Evolutionary conservation across 2,329 filamentous ascomycete genomes (phyloP), one percentile per base, ranked within the genome.

Genomic region (Calcarisporium arbuscula): DNA sequence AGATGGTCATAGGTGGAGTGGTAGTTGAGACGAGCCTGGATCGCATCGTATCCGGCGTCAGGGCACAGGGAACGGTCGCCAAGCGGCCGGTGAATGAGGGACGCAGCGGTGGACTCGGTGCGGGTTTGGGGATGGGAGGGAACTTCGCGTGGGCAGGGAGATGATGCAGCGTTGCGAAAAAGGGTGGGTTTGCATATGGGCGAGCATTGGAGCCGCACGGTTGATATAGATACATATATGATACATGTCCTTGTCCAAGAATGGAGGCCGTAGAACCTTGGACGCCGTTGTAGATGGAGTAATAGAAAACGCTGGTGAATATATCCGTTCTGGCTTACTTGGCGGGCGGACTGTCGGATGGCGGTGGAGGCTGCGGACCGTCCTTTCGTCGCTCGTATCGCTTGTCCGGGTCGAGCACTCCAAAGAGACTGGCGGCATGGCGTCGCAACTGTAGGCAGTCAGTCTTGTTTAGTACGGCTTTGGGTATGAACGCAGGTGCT

Each of bases 1-100:
- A 96, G 69, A 94, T 96, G 86, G 84, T 96, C 37, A 85, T 95
- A 12, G 90, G 90, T 11, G 90, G 90, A 1, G 87, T 95, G 11
- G 90, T 96, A 12, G 80, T 96, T 17, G 90, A 96, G 66, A 95
- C 90, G 20, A 86, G 82, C 50, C 63, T 94, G 41, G 88, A 95
- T 38, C 81, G 81, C 57, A 92, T 96, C 35, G 85, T 95, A 5
- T 75, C 85, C 21, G 89, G 86, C 1, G 90, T 96, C 5, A 80
- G 70, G 38, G 74, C 77, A 8, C 84, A 89, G 53, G 85, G 85
- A 14, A 77, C 77, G 21, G 82, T 90, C 9, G 81, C 83, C 7
- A 89, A 88, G 65, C 65, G 85, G 46, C 84, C 84, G 1, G 81
- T 87, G 20, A 88, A 88, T 52, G 82, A 87, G 57, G 69, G 75